A percentile compares a stretch with the other conserved stretches of the same genome.
These are phyloP conservation scores for Glycine latifolia DNA, from an alignment of 306 rosid species.

Conservation along the genomic window DNA sequence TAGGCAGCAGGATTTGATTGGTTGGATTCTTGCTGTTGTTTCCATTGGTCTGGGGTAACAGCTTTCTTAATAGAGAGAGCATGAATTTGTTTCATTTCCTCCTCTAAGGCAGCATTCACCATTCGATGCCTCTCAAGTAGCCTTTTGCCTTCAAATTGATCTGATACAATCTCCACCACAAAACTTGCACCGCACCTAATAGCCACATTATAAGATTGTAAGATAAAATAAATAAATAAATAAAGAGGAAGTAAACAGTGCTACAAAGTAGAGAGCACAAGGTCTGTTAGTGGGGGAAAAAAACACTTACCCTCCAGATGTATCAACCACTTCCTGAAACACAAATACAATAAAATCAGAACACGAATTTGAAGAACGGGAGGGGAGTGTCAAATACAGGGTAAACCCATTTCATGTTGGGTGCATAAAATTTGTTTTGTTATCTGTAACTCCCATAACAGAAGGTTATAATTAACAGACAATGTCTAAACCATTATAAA, in stretches of 20 bases:
- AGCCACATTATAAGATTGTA: not conserved
- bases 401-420: not conserved
- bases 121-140: conserved; percentile 89
- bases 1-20: conserved; percentile 64
- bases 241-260: not conserved
- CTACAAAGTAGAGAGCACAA: conserved; percentile 2
- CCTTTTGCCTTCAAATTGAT: conserved; percentile 87
- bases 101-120: conserved; percentile 80
- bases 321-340: conserved; percentile 91
- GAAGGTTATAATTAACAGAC: conserved; percentile 2
- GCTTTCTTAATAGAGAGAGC: conserved; percentile 94
- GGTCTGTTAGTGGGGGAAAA: not conserved
- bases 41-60: conserved; percentile 93
- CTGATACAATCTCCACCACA: conserved; percentile 76
- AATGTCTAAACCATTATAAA: not conserved
- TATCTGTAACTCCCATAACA: not conserved
- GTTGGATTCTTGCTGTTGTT: conserved; percentile 72
- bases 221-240: conserved; percentile 3
- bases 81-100: conserved; percentile 93
- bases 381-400: not conserved
- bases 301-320: conserved; percentile 89
- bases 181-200: conserved; percentile 91
- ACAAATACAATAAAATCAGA: conserved; percentile 38
- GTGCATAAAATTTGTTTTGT: conserved; percentile 11
- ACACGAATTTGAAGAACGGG: not conserved